Evolutionary conservation across 768 basidiomycete genomes (phyloP).

Genomic region (Boletus edulis): DNA sequence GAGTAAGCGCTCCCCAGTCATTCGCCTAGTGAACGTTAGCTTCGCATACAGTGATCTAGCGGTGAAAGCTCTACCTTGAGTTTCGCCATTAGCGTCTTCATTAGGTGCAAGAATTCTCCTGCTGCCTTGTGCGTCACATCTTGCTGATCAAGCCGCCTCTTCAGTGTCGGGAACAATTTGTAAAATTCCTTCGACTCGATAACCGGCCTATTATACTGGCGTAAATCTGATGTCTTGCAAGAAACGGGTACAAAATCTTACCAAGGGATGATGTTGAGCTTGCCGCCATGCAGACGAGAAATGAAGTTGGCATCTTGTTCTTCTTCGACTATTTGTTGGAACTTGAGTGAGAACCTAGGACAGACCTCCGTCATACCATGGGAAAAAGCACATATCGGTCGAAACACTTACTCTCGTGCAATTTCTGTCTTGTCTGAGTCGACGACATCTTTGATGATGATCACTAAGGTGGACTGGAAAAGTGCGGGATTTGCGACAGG

Average conservation of each 20-base stretch:
- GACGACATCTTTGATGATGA: slow-evolving; percentile 69
- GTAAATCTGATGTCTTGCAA: background rate
- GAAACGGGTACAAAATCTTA: background rate
- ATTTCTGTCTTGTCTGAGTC: slow-evolving; percentile 61
- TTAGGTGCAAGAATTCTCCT: slow-evolving; percentile 50
- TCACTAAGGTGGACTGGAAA: slow-evolving; percentile 56
- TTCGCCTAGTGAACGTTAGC: slow-evolving; percentile 41
- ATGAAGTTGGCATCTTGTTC: slow-evolving; percentile 64
- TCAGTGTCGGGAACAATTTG: slow-evolving; percentile 45
- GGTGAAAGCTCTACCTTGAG: slow-evolving; percentile 43
- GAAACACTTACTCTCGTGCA: slow-evolving; percentile 46
- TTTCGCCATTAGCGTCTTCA: slow-evolving; percentile 67
- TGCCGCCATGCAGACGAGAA: slow-evolving; percentile 52
- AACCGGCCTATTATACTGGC: slow-evolving; percentile 37
- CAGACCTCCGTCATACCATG: background rate
- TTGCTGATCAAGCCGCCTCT: slow-evolving; percentile 47
- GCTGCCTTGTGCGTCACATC: slow-evolving; percentile 46
- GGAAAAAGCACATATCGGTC: background rate
- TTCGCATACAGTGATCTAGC: background rate
- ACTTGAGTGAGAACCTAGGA: slow-evolving; percentile 52
- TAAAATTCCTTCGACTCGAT: slow-evolving; percentile 63
- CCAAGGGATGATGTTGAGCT: slow-evolving; percentile 60
- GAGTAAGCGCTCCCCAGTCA: slow-evolving; percentile 61
- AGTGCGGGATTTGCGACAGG: slow-evolving; percentile 55
- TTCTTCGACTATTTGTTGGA: slow-evolving; percentile 56